phyloP scores from a whole-genome alignment of 1,284 basidiomycete genomes.

The Sanghuangporus weigelae region DNA sequence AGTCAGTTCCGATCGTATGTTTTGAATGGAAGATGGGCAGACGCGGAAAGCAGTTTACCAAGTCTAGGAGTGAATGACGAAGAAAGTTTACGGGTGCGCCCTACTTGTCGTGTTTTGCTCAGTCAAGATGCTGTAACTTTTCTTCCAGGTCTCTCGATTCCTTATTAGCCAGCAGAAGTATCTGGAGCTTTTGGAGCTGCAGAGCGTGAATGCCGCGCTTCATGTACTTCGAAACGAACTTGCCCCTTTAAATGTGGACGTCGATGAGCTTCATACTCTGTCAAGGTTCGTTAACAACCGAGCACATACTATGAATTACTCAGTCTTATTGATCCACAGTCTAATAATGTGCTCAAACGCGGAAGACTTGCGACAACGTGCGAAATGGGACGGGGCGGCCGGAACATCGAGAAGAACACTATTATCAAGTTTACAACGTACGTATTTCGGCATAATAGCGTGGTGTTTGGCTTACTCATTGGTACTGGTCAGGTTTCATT shows the following conservation, averaged over 20 bases:
- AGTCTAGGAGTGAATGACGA: conserved; percentile 64
- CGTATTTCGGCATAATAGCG: conserved; percentile 23
- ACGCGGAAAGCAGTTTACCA: conserved; percentile 69
- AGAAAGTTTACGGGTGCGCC: conserved; percentile 58
- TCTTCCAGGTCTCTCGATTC: conserved; percentile 71
- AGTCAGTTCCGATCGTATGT: conserved; percentile 80
- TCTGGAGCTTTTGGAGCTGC: conserved; percentile 86
- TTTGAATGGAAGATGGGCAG: conserved; percentile 79
- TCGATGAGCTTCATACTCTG: conserved; percentile 76
- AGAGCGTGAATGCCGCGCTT: conserved; percentile 79
- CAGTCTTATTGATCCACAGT: conserved; percentile 35
- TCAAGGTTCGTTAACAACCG: conserved; percentile 58
- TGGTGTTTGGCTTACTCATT: conserved; percentile 1
- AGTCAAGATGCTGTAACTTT: conserved; percentile 17
- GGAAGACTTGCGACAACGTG: conserved; percentile 77
- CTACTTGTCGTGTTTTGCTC: conserved; percentile 19
- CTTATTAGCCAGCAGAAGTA: conserved; percentile 94
- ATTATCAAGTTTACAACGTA: conserved; percentile 81
- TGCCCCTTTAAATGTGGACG: conserved; percentile 71
- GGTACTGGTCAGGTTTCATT: conserved; percentile 60
- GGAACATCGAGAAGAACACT: conserved; percentile 76
- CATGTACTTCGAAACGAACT: conserved; percentile 84
- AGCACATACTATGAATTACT: not conserved
- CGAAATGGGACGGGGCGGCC: conserved; percentile 86
- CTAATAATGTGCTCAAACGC: conserved; percentile 86